These are phyloP conservation scores for Pulveroboletus sp. DNA, from an alignment of 768 basidiomycete species.

Conservation along the genomic window DNA sequence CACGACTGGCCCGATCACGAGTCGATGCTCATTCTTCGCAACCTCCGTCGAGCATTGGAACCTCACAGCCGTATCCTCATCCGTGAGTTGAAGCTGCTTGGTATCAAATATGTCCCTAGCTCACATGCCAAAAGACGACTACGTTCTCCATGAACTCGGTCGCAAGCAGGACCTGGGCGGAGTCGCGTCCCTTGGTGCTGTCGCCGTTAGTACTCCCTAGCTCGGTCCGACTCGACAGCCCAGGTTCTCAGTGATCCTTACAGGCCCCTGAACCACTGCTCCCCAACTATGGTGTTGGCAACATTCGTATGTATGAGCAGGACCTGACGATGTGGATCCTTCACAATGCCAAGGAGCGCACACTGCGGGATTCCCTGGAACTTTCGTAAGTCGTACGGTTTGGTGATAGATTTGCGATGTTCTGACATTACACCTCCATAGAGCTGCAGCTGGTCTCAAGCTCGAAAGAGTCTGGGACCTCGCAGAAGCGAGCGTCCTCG, in stretches of 20 bases:
- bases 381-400: conserved; percentile 22
- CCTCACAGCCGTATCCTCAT: conserved; percentile 30
- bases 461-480: conserved; percentile 31
- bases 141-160: conserved; percentile 15
- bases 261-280: conserved; percentile 34
- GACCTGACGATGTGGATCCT: conserved; percentile 30
- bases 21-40: conserved; percentile 23
- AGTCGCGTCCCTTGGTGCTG: conserved; percentile 7
- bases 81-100: conserved; percentile 16
- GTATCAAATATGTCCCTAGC: background rate
- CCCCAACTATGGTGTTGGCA: conserved; percentile 31
- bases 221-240: background rate
- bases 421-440: conserved; percentile 8
- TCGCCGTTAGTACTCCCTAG: conserved; percentile 10
- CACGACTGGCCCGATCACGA: conserved; percentile 34
- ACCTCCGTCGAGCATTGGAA: conserved; percentile 28
- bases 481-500: conserved; percentile 22
- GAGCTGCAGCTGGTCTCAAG: conserved; percentile 23
- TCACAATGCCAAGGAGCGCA: conserved; percentile 33
- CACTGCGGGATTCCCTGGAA: conserved; percentile 23
- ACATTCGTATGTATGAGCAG: conserved; percentile 24
- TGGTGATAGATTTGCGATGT: background rate
- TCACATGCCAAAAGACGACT: conserved; percentile 19
- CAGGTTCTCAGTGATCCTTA: background rate
- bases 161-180: conserved; percentile 13